Conservation (phyloP, 2,329 filamentous ascomycete species). For the Stagonosporopsis vannaccii region DNA sequence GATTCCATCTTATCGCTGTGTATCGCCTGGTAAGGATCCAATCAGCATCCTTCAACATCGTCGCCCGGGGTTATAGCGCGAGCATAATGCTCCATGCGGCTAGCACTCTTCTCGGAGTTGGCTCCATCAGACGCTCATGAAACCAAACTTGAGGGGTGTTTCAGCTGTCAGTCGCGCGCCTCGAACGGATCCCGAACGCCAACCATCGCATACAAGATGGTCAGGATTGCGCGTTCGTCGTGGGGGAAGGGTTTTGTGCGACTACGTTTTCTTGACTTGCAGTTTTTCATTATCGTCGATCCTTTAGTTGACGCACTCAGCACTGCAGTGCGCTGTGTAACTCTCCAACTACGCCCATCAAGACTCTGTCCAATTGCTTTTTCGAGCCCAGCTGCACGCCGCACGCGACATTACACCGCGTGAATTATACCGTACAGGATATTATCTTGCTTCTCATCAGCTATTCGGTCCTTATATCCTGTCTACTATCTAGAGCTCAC, state of each 20-base stretch:
- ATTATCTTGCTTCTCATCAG: slow-evolving; percentile 2
- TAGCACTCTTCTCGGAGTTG: slow-evolving; percentile 10
- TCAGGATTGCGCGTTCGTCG: slow-evolving; percentile 9
- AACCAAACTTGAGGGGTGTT: slow-evolving; percentile 15
- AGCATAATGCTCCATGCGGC: slow-evolving; percentile 10
- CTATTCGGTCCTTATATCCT: background rate
- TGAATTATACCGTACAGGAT: slow-evolving; percentile 3
- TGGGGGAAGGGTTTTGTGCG: slow-evolving; percentile 8
- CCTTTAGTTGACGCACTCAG: slow-evolving; percentile 10
- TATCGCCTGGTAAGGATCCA: slow-evolving; percentile 1
- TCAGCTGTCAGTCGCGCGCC: slow-evolving; percentile 21
- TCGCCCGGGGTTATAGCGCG: slow-evolving; percentile 4
- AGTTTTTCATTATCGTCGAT: slow-evolving; percentile 10
- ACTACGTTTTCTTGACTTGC: slow-evolving; percentile 5
- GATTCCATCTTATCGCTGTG: slow-evolving; percentile 8
- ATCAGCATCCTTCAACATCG: background rate
- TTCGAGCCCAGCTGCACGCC: slow-evolving; percentile 11
- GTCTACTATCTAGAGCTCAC: background rate
- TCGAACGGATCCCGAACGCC: slow-evolving; percentile 16
- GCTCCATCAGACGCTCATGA: slow-evolving; percentile 12
- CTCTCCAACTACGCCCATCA: slow-evolving; percentile 8
- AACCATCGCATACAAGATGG: slow-evolving; percentile 16
- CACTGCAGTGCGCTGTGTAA: slow-evolving; percentile 13
- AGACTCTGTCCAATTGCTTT: slow-evolving; percentile 15
- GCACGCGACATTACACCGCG: slow-evolving; percentile 20